Conservation (phyloP, 2,329 filamentous ascomycete genomes). For the Cadophora sp. region DNA sequence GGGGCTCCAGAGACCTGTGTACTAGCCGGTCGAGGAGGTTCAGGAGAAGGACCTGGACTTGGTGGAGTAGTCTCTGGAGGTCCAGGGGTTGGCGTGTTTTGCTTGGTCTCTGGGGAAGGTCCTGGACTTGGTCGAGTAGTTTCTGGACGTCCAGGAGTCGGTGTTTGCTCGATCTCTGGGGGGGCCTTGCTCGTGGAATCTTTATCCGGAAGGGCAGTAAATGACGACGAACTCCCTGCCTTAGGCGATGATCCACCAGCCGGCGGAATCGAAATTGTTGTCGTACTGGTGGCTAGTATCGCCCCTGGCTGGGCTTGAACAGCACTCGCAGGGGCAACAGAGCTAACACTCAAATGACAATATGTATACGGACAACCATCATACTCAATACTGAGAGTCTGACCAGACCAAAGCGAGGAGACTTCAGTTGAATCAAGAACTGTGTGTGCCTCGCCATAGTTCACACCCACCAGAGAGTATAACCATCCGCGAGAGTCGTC, state of each 20-base stretch:
- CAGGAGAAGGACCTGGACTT: not conserved
- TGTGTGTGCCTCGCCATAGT: not conserved
- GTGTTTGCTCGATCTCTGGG: not conserved
- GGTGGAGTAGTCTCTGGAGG: not conserved
- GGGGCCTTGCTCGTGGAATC: not conserved
- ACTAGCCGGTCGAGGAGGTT: not conserved
- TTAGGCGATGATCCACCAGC: not conserved
- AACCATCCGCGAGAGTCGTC: conserved; percentile 11
- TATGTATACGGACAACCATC: conserved; percentile 18
- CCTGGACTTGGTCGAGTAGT: not conserved
- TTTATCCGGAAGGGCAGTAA: not conserved
- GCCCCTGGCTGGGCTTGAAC: conserved; percentile 14
- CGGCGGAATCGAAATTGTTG: conserved; percentile 3
- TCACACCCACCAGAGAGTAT: conserved; percentile 1
- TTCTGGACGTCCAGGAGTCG: not conserved
- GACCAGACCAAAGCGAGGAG: conserved; percentile 21
- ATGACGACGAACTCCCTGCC: not conserved
- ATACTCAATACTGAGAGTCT: conserved; percentile 18
- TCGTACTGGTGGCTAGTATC: conserved; percentile 20
- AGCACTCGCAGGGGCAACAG: conserved; percentile 8
- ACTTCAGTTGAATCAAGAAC: conserved; percentile 4
- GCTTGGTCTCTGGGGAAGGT: not conserved
- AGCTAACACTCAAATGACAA: not conserved
- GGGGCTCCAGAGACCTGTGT: not conserved
- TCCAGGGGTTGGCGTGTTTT: too few species aligned